These are phyloP conservation scores for Phycomyces nitens DNA, from an alignment of 192 early-diverging fungal genomes.

Conservation along the genomic window DNA sequence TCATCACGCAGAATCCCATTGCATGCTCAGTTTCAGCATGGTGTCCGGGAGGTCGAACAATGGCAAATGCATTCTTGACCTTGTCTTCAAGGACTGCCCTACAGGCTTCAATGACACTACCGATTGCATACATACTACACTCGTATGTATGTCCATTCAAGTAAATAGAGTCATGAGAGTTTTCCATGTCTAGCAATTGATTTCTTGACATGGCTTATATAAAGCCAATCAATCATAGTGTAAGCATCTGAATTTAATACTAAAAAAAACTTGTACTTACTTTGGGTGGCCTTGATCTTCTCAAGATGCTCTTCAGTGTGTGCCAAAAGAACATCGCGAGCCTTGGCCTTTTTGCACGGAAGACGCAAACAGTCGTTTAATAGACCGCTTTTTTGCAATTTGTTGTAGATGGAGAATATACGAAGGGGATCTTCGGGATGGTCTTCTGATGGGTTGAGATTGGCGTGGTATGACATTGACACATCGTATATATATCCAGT, in stretches of 20 bases:
- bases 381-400: slow-evolving; percentile 44
- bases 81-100: slow-evolving; percentile 60
- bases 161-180: slow-evolving; percentile 65
- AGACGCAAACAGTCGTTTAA: slow-evolving; percentile 45
- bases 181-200: slow-evolving; percentile 40
- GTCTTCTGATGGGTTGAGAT: slow-evolving; percentile 53
- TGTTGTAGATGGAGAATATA: slow-evolving; percentile 64
- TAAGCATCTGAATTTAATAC: neutral
- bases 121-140: slow-evolving; percentile 69
- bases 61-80: slow-evolving; percentile 78
- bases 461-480: slow-evolving; percentile 62
- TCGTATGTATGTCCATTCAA: slow-evolving; percentile 60
- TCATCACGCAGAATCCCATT: slow-evolving; percentile 88
- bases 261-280: neutral
- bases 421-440: slow-evolving; percentile 77
- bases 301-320: slow-evolving; percentile 2
- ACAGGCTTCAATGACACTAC: slow-evolving; percentile 71
- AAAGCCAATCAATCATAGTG: no score
- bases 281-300: neutral
- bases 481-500: slow-evolving; percentile 60
- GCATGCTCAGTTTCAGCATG: slow-evolving; percentile 74
- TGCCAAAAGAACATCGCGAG: neutral
- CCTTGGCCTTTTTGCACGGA: slow-evolving; percentile 39
- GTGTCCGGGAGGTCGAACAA: slow-evolving; percentile 92
- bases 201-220: slow-evolving; percentile 42